Evolutionary conservation across 495 filamentous ascomycete genomes (phyloP).

Genomic region (Cudoniella acicularis): DNA sequence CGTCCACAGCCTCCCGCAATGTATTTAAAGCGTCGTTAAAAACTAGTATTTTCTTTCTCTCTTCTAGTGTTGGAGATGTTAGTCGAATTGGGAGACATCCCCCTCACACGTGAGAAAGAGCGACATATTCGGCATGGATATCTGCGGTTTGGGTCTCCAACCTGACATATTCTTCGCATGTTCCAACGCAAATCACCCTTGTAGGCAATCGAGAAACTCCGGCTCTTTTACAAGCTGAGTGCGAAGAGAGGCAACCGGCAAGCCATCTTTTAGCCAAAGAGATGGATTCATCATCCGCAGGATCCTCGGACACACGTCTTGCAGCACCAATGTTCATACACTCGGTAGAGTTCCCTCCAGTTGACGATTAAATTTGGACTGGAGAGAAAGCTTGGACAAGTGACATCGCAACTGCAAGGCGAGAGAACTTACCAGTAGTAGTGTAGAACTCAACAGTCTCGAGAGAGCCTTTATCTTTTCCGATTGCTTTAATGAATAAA

Average conservation of each 20-base stretch:
- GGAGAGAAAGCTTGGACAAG: too few relatives aligned
- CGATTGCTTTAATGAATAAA: too few relatives aligned
- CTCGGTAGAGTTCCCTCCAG: too few relatives aligned
- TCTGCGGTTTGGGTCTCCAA: too few relatives aligned
- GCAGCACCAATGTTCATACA: background rate
- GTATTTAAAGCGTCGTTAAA: slow-evolving; percentile 6
- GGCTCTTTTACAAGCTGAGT: background rate
- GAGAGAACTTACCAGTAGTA: too few relatives aligned
- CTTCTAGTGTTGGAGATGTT: background rate
- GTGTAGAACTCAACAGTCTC: too few relatives aligned
- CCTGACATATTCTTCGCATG: background rate
- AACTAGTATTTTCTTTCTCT: background rate
- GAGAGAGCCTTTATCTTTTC: too few relatives aligned
- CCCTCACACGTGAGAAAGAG: slow-evolving; percentile 5
- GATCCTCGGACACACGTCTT: background rate
- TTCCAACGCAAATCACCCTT: background rate
- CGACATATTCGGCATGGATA: slow-evolving; percentile 3
- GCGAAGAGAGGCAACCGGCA: background rate
- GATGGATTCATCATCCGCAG: background rate
- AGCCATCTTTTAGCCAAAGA: background rate
- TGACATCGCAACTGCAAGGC: too few relatives aligned
- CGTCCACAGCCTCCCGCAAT: slow-evolving; percentile 28
- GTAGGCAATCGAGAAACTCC: background rate
- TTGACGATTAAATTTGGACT: too few relatives aligned
- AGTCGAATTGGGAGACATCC: background rate